Conservation (phyloP, 2,329 filamentous ascomycete genomes). For the Paradendryphiella salina region DNA sequence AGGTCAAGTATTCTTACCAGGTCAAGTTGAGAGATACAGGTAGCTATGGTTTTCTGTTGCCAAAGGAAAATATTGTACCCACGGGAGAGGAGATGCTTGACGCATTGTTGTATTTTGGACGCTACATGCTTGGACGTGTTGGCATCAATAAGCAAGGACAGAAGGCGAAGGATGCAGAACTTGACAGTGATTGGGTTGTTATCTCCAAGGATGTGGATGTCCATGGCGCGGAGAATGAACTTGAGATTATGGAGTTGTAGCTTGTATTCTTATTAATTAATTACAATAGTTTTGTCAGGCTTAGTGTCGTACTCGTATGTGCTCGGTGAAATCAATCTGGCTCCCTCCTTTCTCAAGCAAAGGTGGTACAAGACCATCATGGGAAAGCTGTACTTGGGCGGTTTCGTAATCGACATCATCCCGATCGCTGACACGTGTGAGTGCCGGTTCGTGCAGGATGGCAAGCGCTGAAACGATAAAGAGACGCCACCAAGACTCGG, state of each 20-base stretch:
- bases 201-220: background rate
- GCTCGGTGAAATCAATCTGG: background rate
- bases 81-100: constrained; percentile 86
- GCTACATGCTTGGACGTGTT: constrained; percentile 66
- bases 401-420: background rate
- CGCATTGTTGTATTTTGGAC: constrained; percentile 80
- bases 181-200: background rate
- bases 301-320: background rate
- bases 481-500: background rate
- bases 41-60: constrained; percentile 90
- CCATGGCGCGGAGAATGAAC: background rate
- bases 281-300: background rate
- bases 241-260: constrained; percentile 11
- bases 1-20: constrained; percentile 85
- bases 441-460: background rate
- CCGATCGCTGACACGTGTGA: background rate
- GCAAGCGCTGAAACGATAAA: background rate
- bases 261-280: background rate
- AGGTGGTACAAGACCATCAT: background rate
- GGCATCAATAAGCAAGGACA: constrained; percentile 27
- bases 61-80: constrained; percentile 82
- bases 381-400: background rate
- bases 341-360: background rate
- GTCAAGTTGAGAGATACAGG: constrained; percentile 92
- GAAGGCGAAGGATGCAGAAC: background rate